Evolutionary conservation across 306 rosid genomes (phyloP), one percentile per base, ranked within the genome.

Genomic region (Quercus rubra): DNA sequence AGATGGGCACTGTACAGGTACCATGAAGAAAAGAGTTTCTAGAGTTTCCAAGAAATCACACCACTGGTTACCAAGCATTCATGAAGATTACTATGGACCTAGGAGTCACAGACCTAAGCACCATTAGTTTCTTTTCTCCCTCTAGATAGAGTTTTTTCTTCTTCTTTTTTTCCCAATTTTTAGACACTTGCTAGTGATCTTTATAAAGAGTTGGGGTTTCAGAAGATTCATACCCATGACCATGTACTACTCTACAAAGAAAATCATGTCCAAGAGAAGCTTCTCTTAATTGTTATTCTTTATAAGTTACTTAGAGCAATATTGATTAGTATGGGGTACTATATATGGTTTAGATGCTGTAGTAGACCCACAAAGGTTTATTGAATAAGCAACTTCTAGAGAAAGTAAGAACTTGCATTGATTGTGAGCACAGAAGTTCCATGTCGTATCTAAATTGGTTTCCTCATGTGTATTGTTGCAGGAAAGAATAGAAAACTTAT

Each of bases 21-120:
- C 75, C 41, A 30, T 74, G 80, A 78, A 77, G 78, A 87, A 77
- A 70, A 76, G 57, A 74, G 83, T 79, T 41, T 41, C 82, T 76
- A 84, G 78, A 83, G 78, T 68, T 17, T 83, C 87, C 76, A 78
- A 77, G 77, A 86, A 80, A 74, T 64, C 87, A 49, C 76, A 74
- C 75, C 81, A 86, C 70, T 74, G 86, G 87, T 83, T 83, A 69
- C 87, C 87, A 64, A 78, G 80, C 75, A 80, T 86, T 77, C 87
- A 86, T 74, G 89, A 86, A 86, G 89, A 86, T 80, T 83, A 86
- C 75, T 80, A 67, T 54, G 87, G 87, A 63, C 87, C 89, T 83
- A 86, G 87, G 74, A 75, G 74, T 25, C 89, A 86, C 77, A 83
- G 41, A 81, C 55, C 84, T 75, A 82, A 57, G 70, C 88, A 85